These are phyloP conservation scores for Rhodotorula sphaerocarpa DNA, from an alignment of 768 basidiomycete species.

Conservation along the genomic window DNA sequence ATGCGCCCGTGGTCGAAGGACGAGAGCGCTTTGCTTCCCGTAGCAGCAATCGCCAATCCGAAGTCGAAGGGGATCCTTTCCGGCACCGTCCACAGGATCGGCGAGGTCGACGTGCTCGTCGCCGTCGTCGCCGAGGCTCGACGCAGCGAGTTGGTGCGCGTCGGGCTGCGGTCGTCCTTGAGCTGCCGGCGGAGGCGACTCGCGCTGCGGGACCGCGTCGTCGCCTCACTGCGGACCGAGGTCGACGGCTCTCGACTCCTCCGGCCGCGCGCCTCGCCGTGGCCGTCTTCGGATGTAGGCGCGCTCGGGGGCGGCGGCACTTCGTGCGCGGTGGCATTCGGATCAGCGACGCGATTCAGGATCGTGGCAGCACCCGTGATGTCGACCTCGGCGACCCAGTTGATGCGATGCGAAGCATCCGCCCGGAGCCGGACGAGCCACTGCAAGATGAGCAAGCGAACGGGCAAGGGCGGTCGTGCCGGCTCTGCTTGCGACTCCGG, in stretches of 20 bases:
- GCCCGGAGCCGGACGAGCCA: slow-evolving; percentile 82
- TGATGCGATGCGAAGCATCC: slow-evolving; percentile 80
- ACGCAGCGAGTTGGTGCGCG: slow-evolving; percentile 15
- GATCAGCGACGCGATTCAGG: slow-evolving; percentile 14
- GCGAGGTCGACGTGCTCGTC: not conserved
- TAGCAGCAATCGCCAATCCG: not conserved
- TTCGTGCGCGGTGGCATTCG: not conserved
- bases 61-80: slow-evolving; percentile 57
- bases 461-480: slow-evolving; percentile 45
- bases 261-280: slow-evolving; percentile 20
- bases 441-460: slow-evolving; percentile 65
- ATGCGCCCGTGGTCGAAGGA: slow-evolving; percentile 40
- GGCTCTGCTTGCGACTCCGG: not conserved
- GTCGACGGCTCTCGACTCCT: slow-evolving; percentile 11
- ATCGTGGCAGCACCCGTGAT: slow-evolving; percentile 27
- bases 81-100: slow-evolving; percentile 60
- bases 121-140: not conserved
- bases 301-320: not conserved
- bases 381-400: slow-evolving; percentile 54
- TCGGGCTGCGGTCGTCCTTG: slow-evolving; percentile 29
- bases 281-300: slow-evolving; percentile 8
- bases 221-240: not conserved
- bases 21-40: slow-evolving; percentile 26
- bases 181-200: slow-evolving; percentile 24
- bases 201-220: slow-evolving; percentile 26